Conservation (phyloP, 169 alveolate species). For the Neospora caninum region DNA sequence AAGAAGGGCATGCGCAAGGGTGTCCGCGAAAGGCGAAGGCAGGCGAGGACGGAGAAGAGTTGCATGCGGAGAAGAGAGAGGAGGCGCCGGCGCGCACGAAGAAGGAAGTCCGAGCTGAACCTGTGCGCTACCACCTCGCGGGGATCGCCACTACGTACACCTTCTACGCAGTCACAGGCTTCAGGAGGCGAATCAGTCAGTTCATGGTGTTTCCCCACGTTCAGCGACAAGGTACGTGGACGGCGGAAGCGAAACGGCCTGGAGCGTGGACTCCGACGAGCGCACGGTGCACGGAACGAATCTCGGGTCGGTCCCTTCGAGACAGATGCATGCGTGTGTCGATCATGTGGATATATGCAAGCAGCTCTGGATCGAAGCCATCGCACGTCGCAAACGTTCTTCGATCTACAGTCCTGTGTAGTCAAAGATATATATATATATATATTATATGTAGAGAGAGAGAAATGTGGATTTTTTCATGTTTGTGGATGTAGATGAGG, state of each 20-base stretch:
- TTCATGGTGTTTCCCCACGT: constrained; percentile 73
- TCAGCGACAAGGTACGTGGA: constrained; percentile 67
- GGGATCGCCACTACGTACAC: constrained; percentile 72
- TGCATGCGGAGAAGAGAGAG: background rate
- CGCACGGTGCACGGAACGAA: background rate
- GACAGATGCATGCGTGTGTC: too few relatives aligned
- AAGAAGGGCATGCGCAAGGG: background rate
- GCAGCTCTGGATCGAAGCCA: too few relatives aligned
- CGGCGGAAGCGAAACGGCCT: background rate
- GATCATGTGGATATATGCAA: too few relatives aligned
- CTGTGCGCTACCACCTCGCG: background rate
- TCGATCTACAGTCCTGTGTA: too few relatives aligned
- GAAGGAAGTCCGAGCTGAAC: background rate
- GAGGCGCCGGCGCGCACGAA: background rate
- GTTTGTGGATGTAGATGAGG: too few relatives aligned
- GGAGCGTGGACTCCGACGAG: background rate
- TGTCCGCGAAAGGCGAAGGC: background rate
- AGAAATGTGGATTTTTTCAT: too few relatives aligned
- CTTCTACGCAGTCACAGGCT: constrained; percentile 66
- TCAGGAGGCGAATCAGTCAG: constrained; percentile 70
- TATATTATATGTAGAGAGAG: background rate
- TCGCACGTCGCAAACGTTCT: too few relatives aligned
- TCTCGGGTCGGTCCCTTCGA: too few relatives aligned
- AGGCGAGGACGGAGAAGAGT: background rate
- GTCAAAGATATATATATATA: background rate